Evolutionary conservation across 805 yeast genomes (phyloP).

Genomic region (Kurtzmaniella cleridarum): DNA sequence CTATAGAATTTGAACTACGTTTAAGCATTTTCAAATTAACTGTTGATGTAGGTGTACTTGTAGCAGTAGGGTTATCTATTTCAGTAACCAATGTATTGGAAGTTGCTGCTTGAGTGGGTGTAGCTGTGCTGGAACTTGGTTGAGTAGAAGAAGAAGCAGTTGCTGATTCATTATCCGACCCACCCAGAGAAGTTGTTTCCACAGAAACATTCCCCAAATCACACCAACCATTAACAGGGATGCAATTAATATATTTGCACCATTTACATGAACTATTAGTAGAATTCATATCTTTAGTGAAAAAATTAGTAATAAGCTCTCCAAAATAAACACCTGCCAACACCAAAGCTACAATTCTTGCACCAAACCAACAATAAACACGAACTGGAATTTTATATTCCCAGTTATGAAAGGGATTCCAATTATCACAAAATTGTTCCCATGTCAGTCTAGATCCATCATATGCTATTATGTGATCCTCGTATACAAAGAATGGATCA

Average conservation of each 20-base stretch:
- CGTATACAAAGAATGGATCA: constrained; percentile 49
- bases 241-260: constrained; percentile 70
- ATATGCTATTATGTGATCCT: constrained; percentile 34
- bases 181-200: constrained; percentile 7
- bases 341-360: constrained; percentile 40
- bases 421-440: constrained; percentile 29
- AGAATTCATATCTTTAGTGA: constrained; percentile 20
- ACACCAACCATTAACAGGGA: constrained; percentile 72
- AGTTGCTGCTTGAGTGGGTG: constrained; percentile 14
- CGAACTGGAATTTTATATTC: constrained; percentile 28
- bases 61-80: not conserved
- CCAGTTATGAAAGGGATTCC: constrained; percentile 35
- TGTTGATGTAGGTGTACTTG: not conserved
- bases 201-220: constrained; percentile 39
- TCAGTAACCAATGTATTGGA: not conserved
- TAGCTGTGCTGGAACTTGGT: constrained; percentile 1
- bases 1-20: not conserved
- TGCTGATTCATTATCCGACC: constrained; percentile 8
- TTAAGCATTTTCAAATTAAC: not conserved
- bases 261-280: constrained; percentile 55
- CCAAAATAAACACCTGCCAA: constrained; percentile 47
- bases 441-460: constrained; percentile 21
- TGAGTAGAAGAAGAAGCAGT: constrained; percentile 7
- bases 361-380: constrained; percentile 49
- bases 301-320: constrained; percentile 44